These are phyloP conservation scores for Hyaloscypha bicolor DNA, from an alignment of 495 filamentous ascomycete species.

Conservation along the genomic window DNA sequence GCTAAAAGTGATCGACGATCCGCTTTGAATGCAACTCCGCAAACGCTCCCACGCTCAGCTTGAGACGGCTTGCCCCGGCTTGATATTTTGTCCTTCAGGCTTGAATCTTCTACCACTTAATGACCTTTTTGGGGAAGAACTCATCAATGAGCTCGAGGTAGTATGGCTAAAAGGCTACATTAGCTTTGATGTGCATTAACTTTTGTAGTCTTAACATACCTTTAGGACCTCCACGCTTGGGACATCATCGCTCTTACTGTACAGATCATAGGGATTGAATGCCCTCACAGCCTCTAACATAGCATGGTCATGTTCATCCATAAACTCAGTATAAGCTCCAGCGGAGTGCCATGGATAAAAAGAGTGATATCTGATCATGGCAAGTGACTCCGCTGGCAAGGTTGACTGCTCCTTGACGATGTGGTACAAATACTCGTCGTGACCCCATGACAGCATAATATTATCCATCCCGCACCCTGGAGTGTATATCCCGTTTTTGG, in stretches of 20 bases:
- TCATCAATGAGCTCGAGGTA: constrained; percentile 84
- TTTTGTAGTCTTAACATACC: constrained; percentile 37
- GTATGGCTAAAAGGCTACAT: constrained; percentile 57
- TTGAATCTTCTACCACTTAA: constrained; percentile 65
- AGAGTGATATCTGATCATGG: constrained; percentile 87
- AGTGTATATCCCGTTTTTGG: constrained; percentile 75
- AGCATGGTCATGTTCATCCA: constrained; percentile 76
- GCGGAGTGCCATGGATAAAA: constrained; percentile 91
- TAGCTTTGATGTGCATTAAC: background rate
- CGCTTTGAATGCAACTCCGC: background rate
- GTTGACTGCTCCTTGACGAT: constrained; percentile 77
- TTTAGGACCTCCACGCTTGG: constrained; percentile 74
- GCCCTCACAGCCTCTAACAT: constrained; percentile 81
- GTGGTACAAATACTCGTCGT: constrained; percentile 90
- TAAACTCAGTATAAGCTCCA: constrained; percentile 75
- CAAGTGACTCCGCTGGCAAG: constrained; percentile 77
- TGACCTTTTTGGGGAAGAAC: constrained; percentile 75
- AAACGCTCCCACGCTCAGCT: background rate
- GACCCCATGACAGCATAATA: constrained; percentile 88
- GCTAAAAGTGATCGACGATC: background rate
- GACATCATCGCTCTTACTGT: constrained; percentile 86
- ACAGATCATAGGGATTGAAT: constrained; percentile 90
- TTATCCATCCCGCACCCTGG: constrained; percentile 78
- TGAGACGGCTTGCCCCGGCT: background rate
- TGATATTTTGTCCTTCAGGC: background rate